These are phyloP conservation scores for Ceratocystis alfenasii DNA, from an alignment of 2,329 filamentous ascomycete species.

Conservation along the genomic window DNA sequence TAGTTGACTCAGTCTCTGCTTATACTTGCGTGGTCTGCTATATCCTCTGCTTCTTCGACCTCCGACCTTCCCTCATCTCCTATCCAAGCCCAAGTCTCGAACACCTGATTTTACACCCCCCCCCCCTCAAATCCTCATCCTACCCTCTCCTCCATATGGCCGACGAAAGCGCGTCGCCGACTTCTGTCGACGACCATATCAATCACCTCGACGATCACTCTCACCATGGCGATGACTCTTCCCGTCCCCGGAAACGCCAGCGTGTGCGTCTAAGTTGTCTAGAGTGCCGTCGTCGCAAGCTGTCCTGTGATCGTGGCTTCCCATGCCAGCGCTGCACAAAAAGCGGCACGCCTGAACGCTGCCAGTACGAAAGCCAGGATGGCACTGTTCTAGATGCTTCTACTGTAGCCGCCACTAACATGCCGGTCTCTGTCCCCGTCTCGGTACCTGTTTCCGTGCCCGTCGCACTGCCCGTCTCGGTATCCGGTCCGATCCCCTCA, in stretches of 20 bases:
- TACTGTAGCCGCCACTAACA: constrained; percentile 26
- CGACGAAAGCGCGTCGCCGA: constrained; percentile 19
- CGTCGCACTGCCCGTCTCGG: neutral
- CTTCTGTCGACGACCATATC: constrained; percentile 11
- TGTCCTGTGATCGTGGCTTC: constrained; percentile 50
- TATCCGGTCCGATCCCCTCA: neutral
- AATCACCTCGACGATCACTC: neutral
- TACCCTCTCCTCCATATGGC: constrained; percentile 8
- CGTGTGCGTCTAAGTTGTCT: constrained; percentile 48
- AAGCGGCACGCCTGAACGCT: constrained; percentile 47
- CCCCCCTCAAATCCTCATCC: neutral
- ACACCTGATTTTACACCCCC: neutral
- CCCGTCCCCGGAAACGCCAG: constrained; percentile 44
- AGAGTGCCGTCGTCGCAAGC: constrained; percentile 48
- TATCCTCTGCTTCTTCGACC: neutral
- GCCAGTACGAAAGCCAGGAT: constrained; percentile 47
- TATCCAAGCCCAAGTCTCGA: neutral
- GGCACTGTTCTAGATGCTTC: constrained; percentile 39
- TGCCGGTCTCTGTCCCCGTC: neutral
- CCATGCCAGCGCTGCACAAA: constrained; percentile 52
- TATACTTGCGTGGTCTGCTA: neutral
- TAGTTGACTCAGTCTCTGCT: neutral
- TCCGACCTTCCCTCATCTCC: neutral
- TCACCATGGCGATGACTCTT: constrained; percentile 20
- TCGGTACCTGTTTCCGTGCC: neutral